Conservation (phyloP, 1,284 basidiomycete species). For the Sporisorium reilianum region DNA sequence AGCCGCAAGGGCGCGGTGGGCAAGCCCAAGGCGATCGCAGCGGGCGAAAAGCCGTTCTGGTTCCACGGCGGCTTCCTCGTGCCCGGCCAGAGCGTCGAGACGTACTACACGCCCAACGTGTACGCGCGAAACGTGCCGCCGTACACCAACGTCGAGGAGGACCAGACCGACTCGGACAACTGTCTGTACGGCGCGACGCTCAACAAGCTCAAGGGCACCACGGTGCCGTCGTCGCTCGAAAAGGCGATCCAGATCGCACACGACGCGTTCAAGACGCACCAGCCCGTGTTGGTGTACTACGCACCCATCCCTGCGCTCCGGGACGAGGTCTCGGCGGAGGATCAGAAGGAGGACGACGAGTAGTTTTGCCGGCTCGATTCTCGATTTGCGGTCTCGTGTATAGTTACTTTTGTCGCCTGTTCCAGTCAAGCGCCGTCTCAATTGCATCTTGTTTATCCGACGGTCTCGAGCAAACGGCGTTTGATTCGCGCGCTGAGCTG, state of each 20-base stretch:
- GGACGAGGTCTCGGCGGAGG: neutral
- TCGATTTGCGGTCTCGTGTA: neutral
- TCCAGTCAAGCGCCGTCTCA: neutral
- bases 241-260: conserved; percentile 32
- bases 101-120: conserved; percentile 44
- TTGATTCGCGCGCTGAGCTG: neutral
- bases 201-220: conserved; percentile 36
- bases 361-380: neutral
- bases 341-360: conserved; percentile 4
- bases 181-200: conserved; percentile 41
- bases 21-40: conserved; percentile 20
- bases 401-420: neutral
- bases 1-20: conserved; percentile 1
- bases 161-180: conserved; percentile 14
- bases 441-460: neutral
- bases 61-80: conserved; percentile 37
- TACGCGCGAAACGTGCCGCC: conserved; percentile 35
- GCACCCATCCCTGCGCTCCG: conserved; percentile 17
- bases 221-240: conserved; percentile 15
- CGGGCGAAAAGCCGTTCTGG: conserved; percentile 43
- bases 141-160: conserved; percentile 27
- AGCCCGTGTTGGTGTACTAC: conserved; percentile 16
- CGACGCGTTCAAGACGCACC: conserved; percentile 23
- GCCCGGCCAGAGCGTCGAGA: conserved; percentile 16
- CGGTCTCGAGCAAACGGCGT: neutral